phyloP scores from a whole-genome alignment of 306 rosid species.

The Cucurbita maxima region DNA sequence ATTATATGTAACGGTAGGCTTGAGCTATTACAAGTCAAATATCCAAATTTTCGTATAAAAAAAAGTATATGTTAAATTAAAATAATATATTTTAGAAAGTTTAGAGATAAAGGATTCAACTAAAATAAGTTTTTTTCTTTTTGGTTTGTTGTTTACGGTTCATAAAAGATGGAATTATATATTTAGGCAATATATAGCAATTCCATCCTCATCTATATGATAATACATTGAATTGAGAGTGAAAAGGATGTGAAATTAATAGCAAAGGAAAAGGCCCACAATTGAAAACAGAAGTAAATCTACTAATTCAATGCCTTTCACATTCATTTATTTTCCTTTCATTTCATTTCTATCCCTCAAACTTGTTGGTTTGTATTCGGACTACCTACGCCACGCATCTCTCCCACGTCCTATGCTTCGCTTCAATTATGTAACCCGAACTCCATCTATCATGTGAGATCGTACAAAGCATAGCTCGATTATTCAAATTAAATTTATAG shows the following conservation, averaged over 20 bases:
- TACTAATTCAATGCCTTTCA: background rate
- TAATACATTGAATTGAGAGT: background rate
- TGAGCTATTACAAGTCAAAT: no score
- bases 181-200: background rate
- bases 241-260: background rate
- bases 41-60: background rate
- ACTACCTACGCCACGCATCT: background rate
- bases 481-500: background rate
- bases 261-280: background rate
- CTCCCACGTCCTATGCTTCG: slow-evolving; percentile 5
- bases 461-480: background rate
- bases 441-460: background rate
- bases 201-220: no score
- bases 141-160: no score
- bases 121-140: no score
- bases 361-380: background rate
- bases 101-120: no score
- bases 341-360: background rate
- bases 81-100: no score
- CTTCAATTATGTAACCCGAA: background rate
- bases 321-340: background rate
- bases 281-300: background rate
- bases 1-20: no score
- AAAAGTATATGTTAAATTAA: no score
- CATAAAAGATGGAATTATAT: no score